These are phyloP conservation scores for Leccinum imitatum DNA, from an alignment of 768 basidiomycete species.

Conservation along the genomic window DNA sequence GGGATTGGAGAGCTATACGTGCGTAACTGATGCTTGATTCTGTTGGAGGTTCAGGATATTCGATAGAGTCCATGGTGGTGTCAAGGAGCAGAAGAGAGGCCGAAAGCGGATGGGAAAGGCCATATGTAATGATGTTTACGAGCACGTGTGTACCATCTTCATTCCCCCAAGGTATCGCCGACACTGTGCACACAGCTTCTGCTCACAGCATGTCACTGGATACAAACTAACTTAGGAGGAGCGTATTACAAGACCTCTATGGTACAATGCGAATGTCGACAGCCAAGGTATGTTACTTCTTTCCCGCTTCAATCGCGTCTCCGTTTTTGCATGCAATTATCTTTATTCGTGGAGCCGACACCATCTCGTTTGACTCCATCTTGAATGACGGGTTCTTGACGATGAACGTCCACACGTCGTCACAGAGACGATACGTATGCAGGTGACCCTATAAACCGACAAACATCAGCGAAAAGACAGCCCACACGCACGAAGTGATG, in stretches of 20 bases:
- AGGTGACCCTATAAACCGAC: conserved; percentile 67
- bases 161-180: neutral
- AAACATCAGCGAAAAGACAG: conserved; percentile 3
- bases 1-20: conserved; percentile 41
- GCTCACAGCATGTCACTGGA: conserved; percentile 16
- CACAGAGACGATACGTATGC: conserved; percentile 88
- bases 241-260: conserved; percentile 29
- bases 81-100: conserved; percentile 5
- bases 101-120: conserved; percentile 25
- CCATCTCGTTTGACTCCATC: conserved; percentile 87
- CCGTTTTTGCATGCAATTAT: conserved; percentile 99
- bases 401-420: conserved; percentile 99
- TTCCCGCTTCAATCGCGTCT: conserved; percentile 79
- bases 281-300: conserved; percentile 52
- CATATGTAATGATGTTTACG: conserved; percentile 5
- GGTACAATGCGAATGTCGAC: conserved; percentile 16
- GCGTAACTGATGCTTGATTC: conserved; percentile 52
- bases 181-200: neutral
- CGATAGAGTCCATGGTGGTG: conserved; percentile 29
- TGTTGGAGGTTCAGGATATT: conserved; percentile 61
- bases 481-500: conserved; percentile 21
- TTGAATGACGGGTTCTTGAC: conserved; percentile 92
- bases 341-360: conserved; percentile 79
- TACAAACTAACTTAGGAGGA: neutral
- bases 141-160: conserved; percentile 21